phyloP scores from a whole-genome alignment of 2,329 filamentous ascomycete genomes.

The Ascochyta clinopodiicola region DNA sequence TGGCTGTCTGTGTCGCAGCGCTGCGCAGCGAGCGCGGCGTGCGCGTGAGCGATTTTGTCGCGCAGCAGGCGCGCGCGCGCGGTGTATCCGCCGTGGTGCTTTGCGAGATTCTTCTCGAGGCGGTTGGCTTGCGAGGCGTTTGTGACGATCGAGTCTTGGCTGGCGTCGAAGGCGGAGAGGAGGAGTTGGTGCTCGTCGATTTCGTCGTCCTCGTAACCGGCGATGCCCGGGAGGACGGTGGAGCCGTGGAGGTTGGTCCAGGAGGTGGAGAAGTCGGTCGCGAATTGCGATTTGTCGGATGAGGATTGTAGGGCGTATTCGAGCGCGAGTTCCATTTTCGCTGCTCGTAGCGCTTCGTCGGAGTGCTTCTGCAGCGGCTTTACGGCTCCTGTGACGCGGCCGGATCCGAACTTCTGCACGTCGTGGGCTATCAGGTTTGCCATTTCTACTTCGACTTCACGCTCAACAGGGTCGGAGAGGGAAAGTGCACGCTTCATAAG shows the following conservation, averaged over 20 bases:
- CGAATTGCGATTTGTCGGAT: constrained; percentile 58
- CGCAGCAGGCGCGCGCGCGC: constrained; percentile 81
- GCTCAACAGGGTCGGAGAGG: constrained; percentile 68
- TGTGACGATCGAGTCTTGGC: constrained; percentile 75
- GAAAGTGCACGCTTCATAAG: constrained; percentile 69
- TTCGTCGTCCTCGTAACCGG: constrained; percentile 79
- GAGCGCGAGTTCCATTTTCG: constrained; percentile 76
- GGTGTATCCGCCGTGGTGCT: constrained; percentile 90
- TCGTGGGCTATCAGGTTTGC: constrained; percentile 83
- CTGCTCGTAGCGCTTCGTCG: constrained; percentile 75
- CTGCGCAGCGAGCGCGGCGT: constrained; percentile 75
- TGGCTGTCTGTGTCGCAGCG: constrained; percentile 75
- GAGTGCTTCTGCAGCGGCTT: constrained; percentile 68
- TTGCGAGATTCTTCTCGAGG: constrained; percentile 88
- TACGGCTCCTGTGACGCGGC: constrained; percentile 68
- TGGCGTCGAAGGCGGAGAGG: constrained; percentile 73
- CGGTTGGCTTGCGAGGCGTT: constrained; percentile 83
- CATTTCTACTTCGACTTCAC: constrained; percentile 76
- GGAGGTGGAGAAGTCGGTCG: constrained; percentile 47
- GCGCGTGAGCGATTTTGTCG: constrained; percentile 78
- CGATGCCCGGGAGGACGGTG: constrained; percentile 74
- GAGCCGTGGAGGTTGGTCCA: constrained; percentile 59
- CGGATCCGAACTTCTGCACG: constrained; percentile 74
- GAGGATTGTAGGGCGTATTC: constrained; percentile 64
- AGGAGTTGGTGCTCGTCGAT: constrained; percentile 72